Percentiles rank a stretch among this genome's conserved stretches.
phyloP scores from a whole-genome alignment of 306 rosid species.

The Quercus suber region DNA sequence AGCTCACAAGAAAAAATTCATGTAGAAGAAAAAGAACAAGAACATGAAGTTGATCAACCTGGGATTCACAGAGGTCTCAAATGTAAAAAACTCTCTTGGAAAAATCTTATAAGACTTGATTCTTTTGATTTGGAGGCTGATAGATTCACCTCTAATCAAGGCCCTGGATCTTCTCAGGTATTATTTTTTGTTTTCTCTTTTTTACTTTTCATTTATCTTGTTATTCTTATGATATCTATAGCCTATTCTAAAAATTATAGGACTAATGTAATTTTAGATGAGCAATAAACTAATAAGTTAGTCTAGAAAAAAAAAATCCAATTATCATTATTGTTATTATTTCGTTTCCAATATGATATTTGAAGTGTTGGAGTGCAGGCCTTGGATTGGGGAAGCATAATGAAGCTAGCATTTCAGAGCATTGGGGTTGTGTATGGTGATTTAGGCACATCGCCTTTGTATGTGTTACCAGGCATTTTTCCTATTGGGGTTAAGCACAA shows the following conservation, averaged over 20 bases:
- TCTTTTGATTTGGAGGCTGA: not conserved
- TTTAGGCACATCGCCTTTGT: slow-evolving; percentile 30
- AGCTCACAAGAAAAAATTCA: not conserved
- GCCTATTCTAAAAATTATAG: too few relatives aligned
- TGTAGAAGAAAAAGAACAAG: not conserved
- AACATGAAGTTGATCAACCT: not conserved
- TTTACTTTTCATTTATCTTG: not conserved
- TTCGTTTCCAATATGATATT: not conserved
- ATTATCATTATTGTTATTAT: not conserved
- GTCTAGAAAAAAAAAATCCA: not conserved
- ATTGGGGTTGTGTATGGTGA: slow-evolving; percentile 32
- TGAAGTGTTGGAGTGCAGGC: not conserved
- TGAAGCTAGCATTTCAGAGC: slow-evolving; percentile 23
- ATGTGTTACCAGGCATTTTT: slow-evolving; percentile 19
- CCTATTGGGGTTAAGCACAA: slow-evolving; percentile 5
- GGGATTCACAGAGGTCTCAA: not conserved
- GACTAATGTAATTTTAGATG: too few relatives aligned
- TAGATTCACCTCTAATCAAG: not conserved
- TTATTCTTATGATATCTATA: not conserved
- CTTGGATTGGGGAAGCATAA: not conserved
- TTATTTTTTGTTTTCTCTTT: not conserved
- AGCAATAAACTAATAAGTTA: too few relatives aligned
- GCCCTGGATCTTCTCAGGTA: not conserved
- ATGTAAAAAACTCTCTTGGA: not conserved
- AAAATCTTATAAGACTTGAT: not conserved